Conservation (phyloP, 352 stramenopile genomes). For the Globisporangium carolinianum region DNA sequence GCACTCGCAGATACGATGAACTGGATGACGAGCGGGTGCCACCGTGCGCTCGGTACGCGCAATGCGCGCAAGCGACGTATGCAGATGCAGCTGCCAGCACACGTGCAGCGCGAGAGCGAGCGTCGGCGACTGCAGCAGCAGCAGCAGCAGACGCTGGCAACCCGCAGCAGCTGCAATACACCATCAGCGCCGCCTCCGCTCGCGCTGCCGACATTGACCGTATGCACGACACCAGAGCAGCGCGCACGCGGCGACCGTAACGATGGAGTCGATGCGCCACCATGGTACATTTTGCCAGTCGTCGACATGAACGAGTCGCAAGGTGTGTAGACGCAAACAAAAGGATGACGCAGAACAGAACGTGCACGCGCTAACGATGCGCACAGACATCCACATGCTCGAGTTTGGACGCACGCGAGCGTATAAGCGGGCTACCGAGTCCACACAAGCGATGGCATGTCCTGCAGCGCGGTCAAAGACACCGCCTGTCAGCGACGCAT, state of each 20-base stretch:
- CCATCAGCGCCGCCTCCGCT: slow-evolving; percentile 13
- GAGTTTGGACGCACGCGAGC: slow-evolving; percentile 28
- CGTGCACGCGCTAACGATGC: too few species aligned
- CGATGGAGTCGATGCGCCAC: slow-evolving; percentile 15
- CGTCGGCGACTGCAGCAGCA: slow-evolving; percentile 6
- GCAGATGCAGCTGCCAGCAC: slow-evolving; percentile 48
- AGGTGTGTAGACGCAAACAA: slow-evolving; percentile 15
- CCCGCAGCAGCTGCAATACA: slow-evolving; percentile 1
- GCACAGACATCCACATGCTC: slow-evolving; percentile 45
- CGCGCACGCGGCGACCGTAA: slow-evolving; percentile 2
- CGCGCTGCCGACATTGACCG: neutral
- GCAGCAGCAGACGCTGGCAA: neutral
- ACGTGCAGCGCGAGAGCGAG: slow-evolving; percentile 27
- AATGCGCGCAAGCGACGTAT: slow-evolving; percentile 23
- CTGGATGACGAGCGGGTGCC: slow-evolving; percentile 60
- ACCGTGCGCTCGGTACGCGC: slow-evolving; percentile 45
- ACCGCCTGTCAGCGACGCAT: too few species aligned
- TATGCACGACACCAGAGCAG: neutral
- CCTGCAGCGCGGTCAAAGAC: too few species aligned
- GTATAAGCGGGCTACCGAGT: neutral
- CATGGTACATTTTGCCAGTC: slow-evolving; percentile 55
- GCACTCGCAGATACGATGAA: slow-evolving; percentile 26
- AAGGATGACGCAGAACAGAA: neutral
- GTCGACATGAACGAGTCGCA: slow-evolving; percentile 41
- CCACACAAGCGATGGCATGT: neutral